phyloP scores from a whole-genome alignment of 2,329 filamentous ascomycete species.

The Eurotiales sp. region DNA sequence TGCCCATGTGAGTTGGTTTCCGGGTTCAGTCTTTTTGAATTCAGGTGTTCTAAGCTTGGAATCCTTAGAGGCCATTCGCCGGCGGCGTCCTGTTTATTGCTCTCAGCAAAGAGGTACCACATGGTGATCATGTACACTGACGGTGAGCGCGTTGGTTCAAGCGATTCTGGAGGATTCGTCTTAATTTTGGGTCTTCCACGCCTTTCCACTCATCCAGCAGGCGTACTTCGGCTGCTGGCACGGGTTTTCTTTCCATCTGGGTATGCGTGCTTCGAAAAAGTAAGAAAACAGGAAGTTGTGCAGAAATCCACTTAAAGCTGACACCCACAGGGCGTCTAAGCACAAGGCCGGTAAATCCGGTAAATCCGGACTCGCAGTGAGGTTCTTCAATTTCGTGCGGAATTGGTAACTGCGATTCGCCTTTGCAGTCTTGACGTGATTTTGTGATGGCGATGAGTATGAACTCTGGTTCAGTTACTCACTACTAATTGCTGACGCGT shows the following conservation, averaged over 20 bases:
- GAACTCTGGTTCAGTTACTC: no score
- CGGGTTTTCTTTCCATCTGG: neutral
- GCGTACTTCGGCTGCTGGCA: neutral
- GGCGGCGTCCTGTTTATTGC: conserved; percentile 2
- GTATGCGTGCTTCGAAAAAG: neutral
- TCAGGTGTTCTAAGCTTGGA: no score
- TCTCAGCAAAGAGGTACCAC: neutral
- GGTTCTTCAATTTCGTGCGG: no score
- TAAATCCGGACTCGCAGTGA: no score
- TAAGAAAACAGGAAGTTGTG: neutral
- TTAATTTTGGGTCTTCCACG: conserved; percentile 2
- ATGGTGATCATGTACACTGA: neutral
- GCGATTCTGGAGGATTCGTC: conserved; percentile 12
- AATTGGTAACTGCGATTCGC: no score
- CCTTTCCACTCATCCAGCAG: conserved; percentile 11
- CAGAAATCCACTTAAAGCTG: neutral
- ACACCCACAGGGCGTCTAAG: neutral
- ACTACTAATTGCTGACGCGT: no score
- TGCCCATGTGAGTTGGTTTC: neutral
- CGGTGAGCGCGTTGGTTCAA: conserved; percentile 11
- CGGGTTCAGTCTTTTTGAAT: neutral
- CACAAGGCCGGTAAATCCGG: no score
- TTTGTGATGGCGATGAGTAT: no score
- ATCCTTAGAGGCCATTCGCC: neutral
- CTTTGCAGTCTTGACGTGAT: no score